Conservation (phyloP, 768 basidiomycete species). For the Termitomyces titanicus region DNA sequence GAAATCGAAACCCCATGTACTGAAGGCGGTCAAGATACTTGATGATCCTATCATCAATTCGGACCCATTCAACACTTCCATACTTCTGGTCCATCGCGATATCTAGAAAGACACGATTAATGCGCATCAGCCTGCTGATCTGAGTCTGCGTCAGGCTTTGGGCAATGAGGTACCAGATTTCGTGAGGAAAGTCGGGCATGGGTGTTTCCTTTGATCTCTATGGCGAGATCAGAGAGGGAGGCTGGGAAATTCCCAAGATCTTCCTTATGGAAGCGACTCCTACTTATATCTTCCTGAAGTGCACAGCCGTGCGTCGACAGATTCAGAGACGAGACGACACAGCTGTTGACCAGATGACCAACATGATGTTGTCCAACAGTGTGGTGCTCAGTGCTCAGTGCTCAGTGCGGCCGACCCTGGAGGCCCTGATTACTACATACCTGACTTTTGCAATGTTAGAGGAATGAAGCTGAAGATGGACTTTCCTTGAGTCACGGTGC, state of each 20-base stretch:
- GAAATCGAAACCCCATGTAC: conserved; percentile 15
- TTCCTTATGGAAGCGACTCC: too few species aligned
- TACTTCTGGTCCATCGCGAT: conserved; percentile 26
- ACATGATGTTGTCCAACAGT: too few species aligned
- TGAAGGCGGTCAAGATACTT: conserved; percentile 24
- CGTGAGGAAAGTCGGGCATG: conserved; percentile 22
- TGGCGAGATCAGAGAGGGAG: background rate
- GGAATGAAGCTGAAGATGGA: too few species aligned
- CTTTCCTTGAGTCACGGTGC: too few species aligned
- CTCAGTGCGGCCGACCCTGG: too few species aligned
- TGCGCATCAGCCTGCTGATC: conserved; percentile 16
- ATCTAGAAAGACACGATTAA: conserved; percentile 29
- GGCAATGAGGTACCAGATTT: conserved; percentile 30
- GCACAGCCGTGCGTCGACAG: too few species aligned
- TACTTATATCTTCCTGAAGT: too few species aligned
- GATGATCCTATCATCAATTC: conserved; percentile 24
- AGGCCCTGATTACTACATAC: too few species aligned
- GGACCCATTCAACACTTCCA: conserved; percentile 27
- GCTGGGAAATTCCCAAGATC: background rate
- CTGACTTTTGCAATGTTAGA: too few species aligned
- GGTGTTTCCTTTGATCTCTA: background rate
- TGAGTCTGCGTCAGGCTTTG: conserved; percentile 10
- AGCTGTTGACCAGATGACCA: too few species aligned
- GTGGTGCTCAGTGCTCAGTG: too few species aligned
- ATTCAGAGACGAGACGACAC: too few species aligned